These are phyloP conservation scores for Lignosus rhinocerotis DNA, from an alignment of 1,284 basidiomycete genomes.

Conservation along the genomic window DNA sequence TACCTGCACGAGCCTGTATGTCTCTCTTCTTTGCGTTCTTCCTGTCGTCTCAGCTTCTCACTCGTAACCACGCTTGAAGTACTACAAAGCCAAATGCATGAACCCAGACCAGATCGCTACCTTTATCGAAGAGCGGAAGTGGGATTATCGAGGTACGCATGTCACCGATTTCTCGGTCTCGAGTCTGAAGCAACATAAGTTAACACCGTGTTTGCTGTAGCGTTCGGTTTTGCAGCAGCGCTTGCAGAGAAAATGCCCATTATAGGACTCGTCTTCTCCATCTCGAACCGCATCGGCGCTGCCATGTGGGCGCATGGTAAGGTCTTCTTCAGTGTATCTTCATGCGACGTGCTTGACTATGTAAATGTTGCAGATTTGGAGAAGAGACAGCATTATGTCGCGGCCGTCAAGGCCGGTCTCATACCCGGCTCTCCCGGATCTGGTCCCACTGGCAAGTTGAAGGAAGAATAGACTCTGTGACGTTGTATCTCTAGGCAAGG, in stretches of 20 bases:
- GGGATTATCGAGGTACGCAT: conserved; percentile 74
- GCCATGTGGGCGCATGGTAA: conserved; percentile 89
- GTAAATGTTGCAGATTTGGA: conserved; percentile 59
- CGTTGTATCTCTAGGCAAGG: too few species aligned
- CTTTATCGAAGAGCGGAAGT: conserved; percentile 86
- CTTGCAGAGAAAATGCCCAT: conserved; percentile 79
- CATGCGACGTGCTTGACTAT: background rate
- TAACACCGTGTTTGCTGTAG: conserved; percentile 38
- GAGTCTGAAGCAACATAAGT: background rate
- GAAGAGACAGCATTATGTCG: conserved; percentile 74
- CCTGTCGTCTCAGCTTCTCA: background rate
- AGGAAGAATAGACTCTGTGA: conserved; percentile 1
- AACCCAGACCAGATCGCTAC: conserved; percentile 60
- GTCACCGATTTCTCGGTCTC: background rate
- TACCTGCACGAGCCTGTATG: conserved; percentile 69
- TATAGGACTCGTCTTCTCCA: conserved; percentile 74
- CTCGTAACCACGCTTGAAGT: conserved; percentile 41
- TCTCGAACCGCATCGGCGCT: conserved; percentile 85
- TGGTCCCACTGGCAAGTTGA: background rate
- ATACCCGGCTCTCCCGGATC: background rate
- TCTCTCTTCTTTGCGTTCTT: background rate
- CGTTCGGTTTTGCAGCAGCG: conserved; percentile 80
- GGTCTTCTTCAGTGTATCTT: conserved; percentile 20
- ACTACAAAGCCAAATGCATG: conserved; percentile 85
- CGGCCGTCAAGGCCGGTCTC: conserved; percentile 26